phyloP scores from a whole-genome alignment of 257 asterid species.

The Agastache rugosa region DNA sequence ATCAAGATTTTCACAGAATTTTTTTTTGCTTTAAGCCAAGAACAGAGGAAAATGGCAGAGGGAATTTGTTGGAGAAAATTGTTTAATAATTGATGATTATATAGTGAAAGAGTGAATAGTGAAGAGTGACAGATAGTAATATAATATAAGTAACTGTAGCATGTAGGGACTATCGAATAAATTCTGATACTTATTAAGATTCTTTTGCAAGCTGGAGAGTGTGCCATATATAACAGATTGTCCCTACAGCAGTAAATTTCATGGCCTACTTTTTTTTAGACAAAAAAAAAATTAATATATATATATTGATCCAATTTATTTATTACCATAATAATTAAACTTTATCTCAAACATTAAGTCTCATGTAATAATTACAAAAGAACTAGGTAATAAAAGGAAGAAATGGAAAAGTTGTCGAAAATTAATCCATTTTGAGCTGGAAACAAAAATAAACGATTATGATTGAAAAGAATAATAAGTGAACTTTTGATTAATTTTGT shows the following conservation, averaged over 20 bases:
- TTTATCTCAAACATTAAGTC: neutral
- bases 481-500: neutral
- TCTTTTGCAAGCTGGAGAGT: neutral
- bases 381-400: neutral
- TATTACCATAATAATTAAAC: no score
- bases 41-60: neutral
- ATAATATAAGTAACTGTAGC: neutral
- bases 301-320: no score
- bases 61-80: neutral
- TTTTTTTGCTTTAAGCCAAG: neutral
- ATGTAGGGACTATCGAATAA: conserved; percentile 17
- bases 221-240: no score
- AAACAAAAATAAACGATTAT: neutral
- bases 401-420: neutral
- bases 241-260: no score
- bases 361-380: neutral
- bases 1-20: neutral
- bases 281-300: no score
- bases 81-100: neutral
- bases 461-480: neutral
- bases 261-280: no score
- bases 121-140: neutral
- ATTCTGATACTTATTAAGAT: conserved; percentile 23
- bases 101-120: neutral
- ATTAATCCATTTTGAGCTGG: neutral